Base-by-base conservation (phyloP, 2,329 filamentous ascomycete genomes). In the Cercospora citrullina region DNA sequence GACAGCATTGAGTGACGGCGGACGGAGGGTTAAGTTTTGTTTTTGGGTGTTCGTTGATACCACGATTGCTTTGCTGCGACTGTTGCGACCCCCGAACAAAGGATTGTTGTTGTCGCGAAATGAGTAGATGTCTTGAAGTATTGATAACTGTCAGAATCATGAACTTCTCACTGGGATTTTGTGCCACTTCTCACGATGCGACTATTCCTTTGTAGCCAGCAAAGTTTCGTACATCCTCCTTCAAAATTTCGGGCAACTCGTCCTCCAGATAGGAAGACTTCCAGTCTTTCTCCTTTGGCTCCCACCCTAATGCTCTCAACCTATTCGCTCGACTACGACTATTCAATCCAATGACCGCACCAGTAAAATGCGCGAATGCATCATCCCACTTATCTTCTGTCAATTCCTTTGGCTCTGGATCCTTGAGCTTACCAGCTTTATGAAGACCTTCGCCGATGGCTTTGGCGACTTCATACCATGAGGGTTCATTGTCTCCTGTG, bases 221-320 rank as follows among this genome's bases (percentile, higher is more conserved):
- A 59, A 74, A 75, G 4, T 33, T 39, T 5, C 55, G 69, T 8
- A 60, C 63, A 67, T 81, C 80, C 60, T 75, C 75, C 61, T 72
- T 74, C 64, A 77, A 48, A 30, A 78, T 69, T 61, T 76, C 65
- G 1, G 81, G 80, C 53, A 84, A 67, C 74, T 84, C 83, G 70
- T 84, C 83, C 67, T 82, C 75, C 10, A 76, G 66, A 60, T 77
- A 81, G 58, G 78, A 80, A 21, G 78, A 73, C 69, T 72, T 75
- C 71, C 79, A 80, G 6, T 74, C 75, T 75, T 84, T 84, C 75
- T 84, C 82, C 10, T 69, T 73, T 0, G 83, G 78, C 72, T 79
- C 72, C 83, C 83, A 85, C 0, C 83, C 82, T 65, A 85, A 64
- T 67, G 77, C 75, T 18, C 81, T 73, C 70, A 85, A 70, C 57